phyloP scores from a whole-genome alignment of 129 eudicot species.

The Pittosporum tobira region DNA sequence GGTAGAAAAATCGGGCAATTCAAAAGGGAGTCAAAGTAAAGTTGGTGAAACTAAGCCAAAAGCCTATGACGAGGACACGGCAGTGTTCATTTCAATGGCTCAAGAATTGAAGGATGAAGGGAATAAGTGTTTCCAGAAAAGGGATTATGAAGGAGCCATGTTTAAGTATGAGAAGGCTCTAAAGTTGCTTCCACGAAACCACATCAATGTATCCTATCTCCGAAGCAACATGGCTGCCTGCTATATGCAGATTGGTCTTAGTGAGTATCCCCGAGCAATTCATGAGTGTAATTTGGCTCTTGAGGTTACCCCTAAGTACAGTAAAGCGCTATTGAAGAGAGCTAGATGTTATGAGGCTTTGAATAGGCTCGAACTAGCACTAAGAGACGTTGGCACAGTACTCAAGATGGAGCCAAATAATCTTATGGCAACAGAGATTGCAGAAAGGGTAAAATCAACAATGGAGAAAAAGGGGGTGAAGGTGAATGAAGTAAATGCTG shows the following conservation, averaged over 20 bases:
- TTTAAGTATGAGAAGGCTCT: slow-evolving; percentile 79
- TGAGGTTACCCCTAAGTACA: slow-evolving; percentile 74
- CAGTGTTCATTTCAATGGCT: slow-evolving; percentile 59
- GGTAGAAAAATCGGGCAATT: slow-evolving; percentile 25
- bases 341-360: slow-evolving; percentile 81
- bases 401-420: slow-evolving; percentile 66
- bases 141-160: slow-evolving; percentile 69
- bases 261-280: slow-evolving; percentile 80
- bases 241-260: slow-evolving; percentile 83
- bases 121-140: slow-evolving; percentile 64
- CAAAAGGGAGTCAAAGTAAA: slow-evolving; percentile 31
- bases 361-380: slow-evolving; percentile 67
- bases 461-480: slow-evolving; percentile 28
- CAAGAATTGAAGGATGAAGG: slow-evolving; percentile 79
- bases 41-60: slow-evolving; percentile 25
- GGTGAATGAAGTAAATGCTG: slow-evolving; percentile 15
- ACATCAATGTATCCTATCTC: slow-evolving; percentile 66
- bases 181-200: slow-evolving; percentile 74
- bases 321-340: slow-evolving; percentile 87
- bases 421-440: slow-evolving; percentile 73
- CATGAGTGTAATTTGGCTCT: slow-evolving; percentile 93
- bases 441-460: slow-evolving; percentile 49
- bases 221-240: slow-evolving; percentile 83
- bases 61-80: slow-evolving; percentile 52
- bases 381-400: slow-evolving; percentile 62